Evolutionary conservation across 441 rosid species (phyloP).

Genomic region (Erodium texanum): DNA sequence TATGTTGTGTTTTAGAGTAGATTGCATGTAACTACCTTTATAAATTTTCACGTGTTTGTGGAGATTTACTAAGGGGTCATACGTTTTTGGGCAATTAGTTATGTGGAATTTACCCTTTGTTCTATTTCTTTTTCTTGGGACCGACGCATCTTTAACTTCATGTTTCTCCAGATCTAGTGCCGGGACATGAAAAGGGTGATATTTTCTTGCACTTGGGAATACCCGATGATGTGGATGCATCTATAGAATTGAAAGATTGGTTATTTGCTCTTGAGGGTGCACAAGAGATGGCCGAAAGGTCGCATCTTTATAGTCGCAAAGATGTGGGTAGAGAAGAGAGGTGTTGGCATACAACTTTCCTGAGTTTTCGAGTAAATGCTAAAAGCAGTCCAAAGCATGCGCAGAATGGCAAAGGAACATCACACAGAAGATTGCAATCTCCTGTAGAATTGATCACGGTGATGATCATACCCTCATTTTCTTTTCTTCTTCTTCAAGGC

Average conservation of each 20-base stretch:
- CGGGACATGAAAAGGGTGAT: slow-evolving; percentile 38
- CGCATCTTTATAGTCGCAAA: slow-evolving; percentile 38
- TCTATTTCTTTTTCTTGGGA: slow-evolving; percentile 14
- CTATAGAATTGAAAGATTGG: slow-evolving; percentile 80
- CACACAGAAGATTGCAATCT: slow-evolving; percentile 27
- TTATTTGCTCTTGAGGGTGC: slow-evolving; percentile 91
- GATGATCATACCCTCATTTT: slow-evolving; percentile 24
- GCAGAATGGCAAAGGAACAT: slow-evolving; percentile 31
- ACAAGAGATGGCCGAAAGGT: slow-evolving; percentile 50
- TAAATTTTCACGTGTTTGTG: no score
- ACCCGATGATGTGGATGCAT: slow-evolving; percentile 81
- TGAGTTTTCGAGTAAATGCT: slow-evolving; percentile 53
- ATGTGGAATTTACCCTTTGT: no score
- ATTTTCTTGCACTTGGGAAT: slow-evolving; percentile 47
- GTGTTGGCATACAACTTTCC: slow-evolving; percentile 87
- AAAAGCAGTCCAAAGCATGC: slow-evolving; percentile 41
- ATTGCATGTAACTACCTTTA: no score
- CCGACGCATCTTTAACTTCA: slow-evolving; percentile 18
- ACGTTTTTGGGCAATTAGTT: no score
- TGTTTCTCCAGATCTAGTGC: slow-evolving; percentile 35
- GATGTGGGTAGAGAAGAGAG: slow-evolving; percentile 60
- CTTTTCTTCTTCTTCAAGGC: neutral
- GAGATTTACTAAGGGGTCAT: no score
- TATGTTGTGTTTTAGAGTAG: no score
- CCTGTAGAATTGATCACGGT: slow-evolving; percentile 75